Evolutionary conservation across 2,329 filamentous ascomycete genomes (phyloP).

Genomic region (Fusarium protoensiforme): DNA sequence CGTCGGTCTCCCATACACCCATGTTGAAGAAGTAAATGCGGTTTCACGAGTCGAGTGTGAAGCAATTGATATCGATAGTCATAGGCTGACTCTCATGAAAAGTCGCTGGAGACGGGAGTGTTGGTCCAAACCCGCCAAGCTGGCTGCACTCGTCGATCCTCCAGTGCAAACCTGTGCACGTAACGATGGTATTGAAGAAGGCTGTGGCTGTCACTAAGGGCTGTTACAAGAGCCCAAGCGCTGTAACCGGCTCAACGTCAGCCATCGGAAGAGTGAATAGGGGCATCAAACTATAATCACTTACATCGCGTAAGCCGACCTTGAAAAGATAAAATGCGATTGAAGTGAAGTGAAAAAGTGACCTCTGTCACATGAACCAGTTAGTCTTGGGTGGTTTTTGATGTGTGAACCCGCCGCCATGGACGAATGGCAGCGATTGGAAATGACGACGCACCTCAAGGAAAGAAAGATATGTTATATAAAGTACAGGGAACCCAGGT

Average conservation of each 20-base stretch:
- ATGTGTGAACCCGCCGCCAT: background rate
- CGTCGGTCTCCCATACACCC: slow-evolving; percentile 71
- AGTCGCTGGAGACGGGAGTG: background rate
- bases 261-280: slow-evolving; percentile 8
- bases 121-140: background rate
- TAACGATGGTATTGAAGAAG: slow-evolving; percentile 8
- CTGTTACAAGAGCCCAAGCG: background rate
- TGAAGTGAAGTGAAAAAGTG: background rate
- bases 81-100: background rate
- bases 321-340: background rate
- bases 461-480: slow-evolving; percentile 1
- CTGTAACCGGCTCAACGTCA: slow-evolving; percentile 14
- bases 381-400: background rate
- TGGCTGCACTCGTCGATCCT: slow-evolving; percentile 1
- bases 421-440: background rate
- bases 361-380: background rate
- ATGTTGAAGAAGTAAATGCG: slow-evolving; percentile 51
- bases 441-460: slow-evolving; percentile 9
- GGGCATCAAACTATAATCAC: background rate
- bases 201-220: slow-evolving; percentile 5
- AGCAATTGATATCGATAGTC: background rate
- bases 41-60: background rate
- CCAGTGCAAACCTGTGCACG: slow-evolving; percentile 33
- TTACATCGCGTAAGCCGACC: background rate
- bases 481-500: background rate